These are phyloP conservation scores for Bondarzewia mesenterica DNA, from an alignment of 1,284 basidiomycete genomes.

Conservation along the genomic window DNA sequence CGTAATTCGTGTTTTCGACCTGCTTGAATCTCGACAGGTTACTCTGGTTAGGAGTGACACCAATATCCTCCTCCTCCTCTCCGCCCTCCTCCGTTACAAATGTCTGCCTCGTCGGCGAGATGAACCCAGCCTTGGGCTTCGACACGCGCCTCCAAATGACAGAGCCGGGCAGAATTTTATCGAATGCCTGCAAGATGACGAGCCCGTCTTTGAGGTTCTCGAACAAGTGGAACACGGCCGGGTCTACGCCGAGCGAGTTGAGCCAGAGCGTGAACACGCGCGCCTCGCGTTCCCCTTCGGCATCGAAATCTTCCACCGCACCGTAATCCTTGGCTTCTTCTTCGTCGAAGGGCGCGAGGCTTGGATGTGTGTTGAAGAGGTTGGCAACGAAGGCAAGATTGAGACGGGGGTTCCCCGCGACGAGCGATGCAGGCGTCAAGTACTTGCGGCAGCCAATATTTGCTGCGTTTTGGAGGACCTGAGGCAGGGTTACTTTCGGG, in stretches of 20 bases:
- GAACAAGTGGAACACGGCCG: conserved; percentile 93
- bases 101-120: conserved; percentile 27
- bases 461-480: conserved; percentile 89
- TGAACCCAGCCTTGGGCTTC: conserved; percentile 73
- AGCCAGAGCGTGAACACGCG: conserved; percentile 98
- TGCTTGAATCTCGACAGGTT: conserved; percentile 92
- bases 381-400: conserved; percentile 99
- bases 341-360: conserved; percentile 88
- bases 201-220: conserved; percentile 92
- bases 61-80: conserved; percentile 69
- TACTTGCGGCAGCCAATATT: conserved; percentile 94
- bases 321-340: conserved; percentile 79
- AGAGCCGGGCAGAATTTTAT: conserved; percentile 88
- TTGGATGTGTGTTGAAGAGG: conserved; percentile 96
- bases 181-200: conserved; percentile 91
- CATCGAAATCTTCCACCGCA: conserved; percentile 94
- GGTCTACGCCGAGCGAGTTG: conserved; percentile 94
- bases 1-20: conserved; percentile 98
- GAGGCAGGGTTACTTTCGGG: too few species aligned
- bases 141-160: conserved; percentile 93
- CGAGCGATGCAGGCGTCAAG: conserved; percentile 85
- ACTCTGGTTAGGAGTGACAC: conserved; percentile 72
- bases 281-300: conserved; percentile 96
- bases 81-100: conserved; percentile 32
- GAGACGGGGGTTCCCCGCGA: conserved; percentile 94